A percentile compares a stretch with the other conserved stretches of the same genome.
These are phyloP conservation scores for Emericellopsis atlantica DNA, from an alignment of 2,329 filamentous ascomycete species.

Conservation along the genomic window DNA sequence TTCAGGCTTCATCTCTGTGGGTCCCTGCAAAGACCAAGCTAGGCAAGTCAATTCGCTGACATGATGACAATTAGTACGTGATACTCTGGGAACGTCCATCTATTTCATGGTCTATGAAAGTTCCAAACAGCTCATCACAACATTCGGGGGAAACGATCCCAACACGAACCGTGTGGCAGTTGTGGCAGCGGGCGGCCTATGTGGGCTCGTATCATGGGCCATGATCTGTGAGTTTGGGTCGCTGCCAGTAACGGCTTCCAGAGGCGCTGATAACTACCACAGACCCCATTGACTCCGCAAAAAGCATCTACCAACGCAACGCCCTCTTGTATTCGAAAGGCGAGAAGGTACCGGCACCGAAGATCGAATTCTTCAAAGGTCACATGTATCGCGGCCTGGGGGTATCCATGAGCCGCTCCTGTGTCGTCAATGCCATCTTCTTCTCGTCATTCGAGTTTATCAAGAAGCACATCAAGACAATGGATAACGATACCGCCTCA, in stretches of 20 bases:
- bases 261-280: constrained; percentile 3
- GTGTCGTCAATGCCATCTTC: constrained; percentile 77
- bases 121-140: constrained; percentile 69
- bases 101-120: constrained; percentile 89
- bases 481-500: constrained; percentile 26
- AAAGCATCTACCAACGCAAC: constrained; percentile 76
- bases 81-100: constrained; percentile 71
- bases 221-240: constrained; percentile 47
- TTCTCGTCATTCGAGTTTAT: constrained; percentile 80
- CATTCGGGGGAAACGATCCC: constrained; percentile 56
- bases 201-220: constrained; percentile 75
- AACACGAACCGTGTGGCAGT: constrained; percentile 73
- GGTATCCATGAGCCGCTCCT: constrained; percentile 73
- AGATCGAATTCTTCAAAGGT: constrained; percentile 64
- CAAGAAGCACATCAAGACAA: constrained; percentile 52
- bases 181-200: constrained; percentile 65
- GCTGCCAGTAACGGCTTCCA: neutral
- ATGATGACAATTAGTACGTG: constrained; percentile 46
- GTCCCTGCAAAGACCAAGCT: constrained; percentile 14
- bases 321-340: constrained; percentile 58
- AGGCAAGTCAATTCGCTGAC: neutral
- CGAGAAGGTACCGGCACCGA: constrained; percentile 52
- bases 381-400: constrained; percentile 75
- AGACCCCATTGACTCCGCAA: constrained; percentile 69
- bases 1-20: constrained; percentile 66